Conservation (phyloP, 805 yeast genomes). For the Torulaspora quercuum region DNA sequence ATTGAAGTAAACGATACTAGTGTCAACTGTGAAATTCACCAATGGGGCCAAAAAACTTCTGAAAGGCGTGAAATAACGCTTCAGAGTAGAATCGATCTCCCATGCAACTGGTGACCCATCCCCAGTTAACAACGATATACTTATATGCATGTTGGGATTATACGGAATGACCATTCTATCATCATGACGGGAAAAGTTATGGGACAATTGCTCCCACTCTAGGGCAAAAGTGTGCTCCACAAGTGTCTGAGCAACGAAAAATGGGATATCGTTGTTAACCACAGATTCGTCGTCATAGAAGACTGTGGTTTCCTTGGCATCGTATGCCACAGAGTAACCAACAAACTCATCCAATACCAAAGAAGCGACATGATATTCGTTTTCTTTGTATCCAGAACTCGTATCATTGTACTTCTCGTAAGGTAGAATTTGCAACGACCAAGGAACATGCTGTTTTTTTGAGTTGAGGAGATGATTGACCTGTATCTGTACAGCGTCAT, state of each 20-base stretch:
- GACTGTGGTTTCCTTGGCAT: conserved; percentile 38
- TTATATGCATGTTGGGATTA: conserved; percentile 67
- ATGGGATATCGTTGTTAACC: conserved; percentile 60
- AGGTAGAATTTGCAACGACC: conserved; percentile 35
- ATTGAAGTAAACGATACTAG: conserved; percentile 67
- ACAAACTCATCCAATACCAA: conserved; percentile 42
- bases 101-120: conserved; percentile 64
- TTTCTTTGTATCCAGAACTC: conserved; percentile 12
- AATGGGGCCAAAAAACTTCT: conserved; percentile 49
- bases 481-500: conserved; percentile 50
- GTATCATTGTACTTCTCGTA: conserved; percentile 22
- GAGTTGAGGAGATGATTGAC: conserved; percentile 42
- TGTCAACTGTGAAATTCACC: conserved; percentile 70
- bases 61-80: conserved; percentile 53
- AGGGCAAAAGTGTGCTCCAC: conserved; percentile 44
- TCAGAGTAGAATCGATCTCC: conserved; percentile 60
- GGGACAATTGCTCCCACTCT: conserved; percentile 38
- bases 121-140: conserved; percentile 70
- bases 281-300: conserved; percentile 40
- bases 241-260: conserved; percentile 51
- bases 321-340: conserved; percentile 44
- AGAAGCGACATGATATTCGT: conserved; percentile 37
- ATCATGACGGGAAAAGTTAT: conserved; percentile 12
- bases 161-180: conserved; percentile 36
- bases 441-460: conserved; percentile 32